Evolutionary conservation across 345 rosid genomes (phyloP).

Genomic region (Isatis tinctoria): DNA sequence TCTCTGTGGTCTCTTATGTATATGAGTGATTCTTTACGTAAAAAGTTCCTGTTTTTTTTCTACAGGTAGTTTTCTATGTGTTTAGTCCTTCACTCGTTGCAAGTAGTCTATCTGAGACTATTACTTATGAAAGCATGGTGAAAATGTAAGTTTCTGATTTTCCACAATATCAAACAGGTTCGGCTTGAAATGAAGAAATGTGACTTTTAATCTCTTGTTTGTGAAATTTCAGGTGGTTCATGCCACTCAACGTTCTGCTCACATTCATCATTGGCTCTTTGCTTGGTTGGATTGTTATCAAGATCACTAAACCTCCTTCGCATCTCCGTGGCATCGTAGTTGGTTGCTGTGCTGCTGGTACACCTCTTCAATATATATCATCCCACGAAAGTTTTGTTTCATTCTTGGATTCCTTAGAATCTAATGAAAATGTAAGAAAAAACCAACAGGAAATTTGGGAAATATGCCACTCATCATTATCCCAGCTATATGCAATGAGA

Average conservation of each 20-base stretch:
- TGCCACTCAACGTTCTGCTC: constrained; percentile 52
- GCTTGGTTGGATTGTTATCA: constrained; percentile 51
- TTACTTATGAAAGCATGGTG: constrained; percentile 46
- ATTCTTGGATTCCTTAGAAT: not conserved
- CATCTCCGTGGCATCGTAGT: constrained; percentile 38
- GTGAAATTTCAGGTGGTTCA: constrained; percentile 44
- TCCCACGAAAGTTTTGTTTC: not conserved
- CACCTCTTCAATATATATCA: not conserved
- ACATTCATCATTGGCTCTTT: constrained; percentile 52
- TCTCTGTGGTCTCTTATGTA: not conserved
- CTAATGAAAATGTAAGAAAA: not conserved
- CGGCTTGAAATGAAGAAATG: not conserved
- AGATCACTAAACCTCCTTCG: constrained; percentile 42
- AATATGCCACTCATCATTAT: constrained; percentile 58
- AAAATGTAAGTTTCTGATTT: constrained; percentile 39
- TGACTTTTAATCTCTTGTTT: not conserved
- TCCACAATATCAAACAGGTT: not conserved
- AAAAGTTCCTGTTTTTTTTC: not conserved
- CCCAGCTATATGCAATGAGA: constrained; percentile 69
- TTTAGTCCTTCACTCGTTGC: constrained; percentile 58
- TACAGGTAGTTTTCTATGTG: constrained; percentile 53
- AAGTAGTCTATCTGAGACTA: constrained; percentile 45
- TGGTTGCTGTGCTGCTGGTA: constrained; percentile 30
- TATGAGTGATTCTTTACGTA: not conserved
- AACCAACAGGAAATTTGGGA: constrained; percentile 55